Conservation (phyloP, 352 stramenopile genomes). For the Peronosclerospora sorghi region DNA sequence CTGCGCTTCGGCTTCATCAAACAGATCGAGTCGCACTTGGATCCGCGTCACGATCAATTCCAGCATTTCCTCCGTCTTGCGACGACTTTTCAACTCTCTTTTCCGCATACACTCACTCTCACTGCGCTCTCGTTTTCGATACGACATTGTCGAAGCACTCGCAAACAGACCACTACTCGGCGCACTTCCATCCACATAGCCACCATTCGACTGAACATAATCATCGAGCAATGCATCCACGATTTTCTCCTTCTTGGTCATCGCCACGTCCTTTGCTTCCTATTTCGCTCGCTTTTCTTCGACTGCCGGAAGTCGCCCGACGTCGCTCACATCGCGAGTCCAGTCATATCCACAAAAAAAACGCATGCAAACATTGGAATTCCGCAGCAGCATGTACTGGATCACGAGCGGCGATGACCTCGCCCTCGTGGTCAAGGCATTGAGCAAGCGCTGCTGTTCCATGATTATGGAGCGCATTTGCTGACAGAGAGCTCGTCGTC, state of each 20-base stretch:
- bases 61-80: conserved; percentile 86
- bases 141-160: conserved; percentile 20
- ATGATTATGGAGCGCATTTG: no score
- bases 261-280: conserved; percentile 5
- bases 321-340: conserved; percentile 43
- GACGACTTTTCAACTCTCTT: conserved; percentile 55
- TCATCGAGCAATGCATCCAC: conserved; percentile 73
- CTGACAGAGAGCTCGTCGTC: no score
- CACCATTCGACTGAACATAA: conserved; percentile 58
- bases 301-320: conserved; percentile 13
- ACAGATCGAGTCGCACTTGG: conserved; percentile 76
- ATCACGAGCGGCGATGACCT: conserved; percentile 63
- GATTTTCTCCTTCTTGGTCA: conserved; percentile 52
- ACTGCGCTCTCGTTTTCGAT: conserved; percentile 19
- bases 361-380: conserved; percentile 83
- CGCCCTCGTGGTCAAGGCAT: no score
- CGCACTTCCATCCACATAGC: conserved; percentile 39
- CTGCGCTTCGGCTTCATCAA: conserved; percentile 62
- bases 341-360: conserved; percentile 83
- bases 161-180: conserved; percentile 29
- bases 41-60: conserved; percentile 72
- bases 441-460: no score
- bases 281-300: conserved; percentile 5
- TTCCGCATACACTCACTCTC: conserved; percentile 17
- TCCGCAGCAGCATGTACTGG: conserved; percentile 69